Base-by-base conservation (phyloP, 345 rosid species). In the Corchorus olitorius region DNA sequence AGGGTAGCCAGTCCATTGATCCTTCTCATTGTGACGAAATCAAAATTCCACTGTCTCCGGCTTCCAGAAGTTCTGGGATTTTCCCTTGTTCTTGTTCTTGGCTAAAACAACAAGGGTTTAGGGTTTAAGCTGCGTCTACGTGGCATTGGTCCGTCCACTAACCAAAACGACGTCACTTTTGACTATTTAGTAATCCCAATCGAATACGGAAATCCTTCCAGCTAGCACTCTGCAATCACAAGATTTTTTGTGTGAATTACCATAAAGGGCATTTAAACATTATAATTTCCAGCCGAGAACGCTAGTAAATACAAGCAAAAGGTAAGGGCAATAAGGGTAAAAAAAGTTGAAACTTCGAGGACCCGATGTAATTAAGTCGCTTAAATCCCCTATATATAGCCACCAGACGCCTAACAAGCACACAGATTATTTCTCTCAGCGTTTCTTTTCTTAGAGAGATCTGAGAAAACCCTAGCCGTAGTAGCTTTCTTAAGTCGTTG, bases 21-120 rank as follows among this genome's bases (percentile, higher is more conserved):
- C 77, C 92, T 80, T 83, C 92, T 91, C 97, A 89, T 89, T 61
- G 79, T 75, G 66, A 7, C 35, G 45, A 59, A 45, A 48, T 60
- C 58, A 8, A 50, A 61, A 13, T 71, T 10, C 39, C 10, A 58
- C 39, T 5, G 37, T 60, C 39, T 66, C 55, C 20, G 2, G 48
- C 16, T 17, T 53, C 74, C 22, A 35, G 27, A 70, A 70, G 15
- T 10, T 70, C 60, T 54, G 17, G 19, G 17, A 52, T 17, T 53
- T n/a, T 59, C 61, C 15, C n/a, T 43, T 48, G 73, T 49, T 48
- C n/a, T 43, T 48, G 73, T 49, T 48, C 15, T 49, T 33, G 15
- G 73, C 19, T 34, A 34, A 52, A 35, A 20, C 1, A 14, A 19
- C 17, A 3, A 43, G 66, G 68, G 69, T 61, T 59, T 73, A 73